Evolutionary conservation across 257 asterid species (phyloP), one percentile per base, ranked within the genome.

Genomic region (Scutellaria baicalensis): DNA sequence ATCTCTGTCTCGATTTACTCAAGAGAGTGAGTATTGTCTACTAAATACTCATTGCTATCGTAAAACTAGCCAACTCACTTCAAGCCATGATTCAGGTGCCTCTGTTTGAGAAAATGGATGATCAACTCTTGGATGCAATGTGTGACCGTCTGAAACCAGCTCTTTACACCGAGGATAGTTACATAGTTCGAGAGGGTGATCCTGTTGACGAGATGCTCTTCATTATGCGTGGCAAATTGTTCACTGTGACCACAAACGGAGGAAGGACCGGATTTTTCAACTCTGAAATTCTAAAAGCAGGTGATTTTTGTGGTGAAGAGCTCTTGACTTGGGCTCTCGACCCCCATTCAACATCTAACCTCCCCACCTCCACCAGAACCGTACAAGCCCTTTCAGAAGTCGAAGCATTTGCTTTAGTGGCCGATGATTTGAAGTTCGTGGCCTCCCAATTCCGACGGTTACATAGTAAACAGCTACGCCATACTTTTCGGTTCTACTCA

Each of bases 241-340:
- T 84, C 13, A 86, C 96, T 0, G 91, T 83, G 66, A 94, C 99
- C 17, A 94, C 99, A 3, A 91, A 91, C 51, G 99, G 97, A 40
- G 99, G 99, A 54, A 75, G 97, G 56, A 94, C 97, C 0, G 99
- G 97, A 4, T 94, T 94, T 56, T 88, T 94, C 59, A 94, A 94
- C 79, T 85, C 97, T 0, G 97, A 85, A 56, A 72, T 74, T 76
- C 80, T 94, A 45, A 91, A 88, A 78, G 97, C 96, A 0, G 99
- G 97, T 0, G 97, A 94, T 64, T 94, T 94, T 60, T 94, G 99
- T 67, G 99, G 97, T 16, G 99, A 94, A 75, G 99, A 94, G 89
- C 97, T 94, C 66, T 86, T 94, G 9, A 94, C 99, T 6, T 94
- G 99, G 99, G 99, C 99, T 27, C 80, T 94, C 13, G 96, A 89